These are phyloP conservation scores for Coleophoma eucalyptorum DNA, from an alignment of 2,329 filamentous ascomycete genomes.

Conservation along the genomic window DNA sequence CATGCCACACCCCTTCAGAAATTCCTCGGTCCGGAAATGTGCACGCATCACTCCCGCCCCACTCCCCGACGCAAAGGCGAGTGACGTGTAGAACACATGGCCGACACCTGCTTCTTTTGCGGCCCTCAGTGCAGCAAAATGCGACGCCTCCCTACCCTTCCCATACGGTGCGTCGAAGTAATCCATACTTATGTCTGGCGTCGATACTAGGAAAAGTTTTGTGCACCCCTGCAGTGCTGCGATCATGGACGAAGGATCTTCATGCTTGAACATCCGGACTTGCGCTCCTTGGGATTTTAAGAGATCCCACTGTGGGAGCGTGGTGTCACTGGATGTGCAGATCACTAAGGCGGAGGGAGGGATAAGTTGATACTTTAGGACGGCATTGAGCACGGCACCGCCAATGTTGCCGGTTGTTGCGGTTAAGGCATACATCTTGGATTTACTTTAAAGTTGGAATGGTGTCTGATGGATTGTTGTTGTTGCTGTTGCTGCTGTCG, in stretches of 20 bases:
- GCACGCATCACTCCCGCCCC: constrained; percentile 11
- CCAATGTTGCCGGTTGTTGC: constrained; percentile 17
- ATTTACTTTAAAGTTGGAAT: too few relatives aligned
- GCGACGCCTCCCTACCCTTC: constrained; percentile 8
- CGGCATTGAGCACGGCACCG: constrained; percentile 10
- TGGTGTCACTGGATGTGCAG: constrained; percentile 13
- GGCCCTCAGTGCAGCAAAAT: constrained; percentile 17
- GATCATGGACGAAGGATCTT: constrained; percentile 3
- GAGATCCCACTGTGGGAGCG: constrained; percentile 31
- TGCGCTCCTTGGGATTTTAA: constrained; percentile 14
- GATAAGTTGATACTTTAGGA: constrained; percentile 12
- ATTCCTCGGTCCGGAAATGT: constrained; percentile 11
- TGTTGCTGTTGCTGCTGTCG: not conserved
- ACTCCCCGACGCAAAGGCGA: constrained; percentile 11
- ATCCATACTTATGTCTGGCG: constrained; percentile 21
- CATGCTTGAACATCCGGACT: constrained; percentile 13
- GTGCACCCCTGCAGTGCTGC: constrained; percentile 7
- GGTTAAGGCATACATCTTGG: constrained; percentile 15
- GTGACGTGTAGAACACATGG: constrained; percentile 29
- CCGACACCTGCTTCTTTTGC: constrained; percentile 25
- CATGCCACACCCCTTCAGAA: constrained; percentile 8
- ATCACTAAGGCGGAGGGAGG: constrained; percentile 10
- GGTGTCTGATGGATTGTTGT: not conserved
- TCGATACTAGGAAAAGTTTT: constrained; percentile 31
- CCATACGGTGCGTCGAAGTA: constrained; percentile 36